Percentiles rank a stretch among this genome's conserved stretches.
These are phyloP conservation scores for Trypanosoma platydactyli DNA, from an alignment of 208 protist genomes.

Conservation along the genomic window DNA sequence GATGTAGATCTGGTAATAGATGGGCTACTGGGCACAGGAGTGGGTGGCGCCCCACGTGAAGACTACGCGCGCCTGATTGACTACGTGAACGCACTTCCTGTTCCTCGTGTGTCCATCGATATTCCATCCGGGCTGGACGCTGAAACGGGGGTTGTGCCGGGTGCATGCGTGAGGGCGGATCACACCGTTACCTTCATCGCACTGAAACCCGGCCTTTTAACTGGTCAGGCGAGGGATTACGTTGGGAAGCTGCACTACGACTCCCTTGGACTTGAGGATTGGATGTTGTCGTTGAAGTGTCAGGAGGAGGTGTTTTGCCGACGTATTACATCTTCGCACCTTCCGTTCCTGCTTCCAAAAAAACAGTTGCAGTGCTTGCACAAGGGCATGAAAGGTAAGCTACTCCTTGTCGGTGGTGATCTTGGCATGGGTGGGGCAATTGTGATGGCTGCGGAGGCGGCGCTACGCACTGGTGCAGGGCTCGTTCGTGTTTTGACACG, in stretches of 20 bases:
- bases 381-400: constrained; percentile 70
- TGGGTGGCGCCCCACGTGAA: constrained; percentile 52
- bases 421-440: constrained; percentile 70
- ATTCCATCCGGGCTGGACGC: constrained; percentile 86
- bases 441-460: constrained; percentile 78
- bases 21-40: constrained; percentile 79
- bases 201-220: constrained; percentile 83
- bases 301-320: constrained; percentile 33
- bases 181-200: constrained; percentile 82
- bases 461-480: constrained; percentile 54
- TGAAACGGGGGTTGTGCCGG: constrained; percentile 61
- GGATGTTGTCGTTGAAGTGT: constrained; percentile 41
- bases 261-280: constrained; percentile 51
- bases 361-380: constrained; percentile 41
- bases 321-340: constrained; percentile 48
- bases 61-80: constrained; percentile 63
- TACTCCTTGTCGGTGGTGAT: constrained; percentile 74
- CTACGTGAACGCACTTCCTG: constrained; percentile 48
- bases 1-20: constrained; percentile 79
- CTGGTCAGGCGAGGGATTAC: constrained; percentile 50
- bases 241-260: constrained; percentile 78
- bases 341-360: constrained; percentile 37
- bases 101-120: constrained; percentile 75
- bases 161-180: constrained; percentile 61
- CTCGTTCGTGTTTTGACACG: constrained; percentile 68